Base-by-base conservation (phyloP, 768 basidiomycete genomes). In the Pleurotus pulmonarius region DNA sequence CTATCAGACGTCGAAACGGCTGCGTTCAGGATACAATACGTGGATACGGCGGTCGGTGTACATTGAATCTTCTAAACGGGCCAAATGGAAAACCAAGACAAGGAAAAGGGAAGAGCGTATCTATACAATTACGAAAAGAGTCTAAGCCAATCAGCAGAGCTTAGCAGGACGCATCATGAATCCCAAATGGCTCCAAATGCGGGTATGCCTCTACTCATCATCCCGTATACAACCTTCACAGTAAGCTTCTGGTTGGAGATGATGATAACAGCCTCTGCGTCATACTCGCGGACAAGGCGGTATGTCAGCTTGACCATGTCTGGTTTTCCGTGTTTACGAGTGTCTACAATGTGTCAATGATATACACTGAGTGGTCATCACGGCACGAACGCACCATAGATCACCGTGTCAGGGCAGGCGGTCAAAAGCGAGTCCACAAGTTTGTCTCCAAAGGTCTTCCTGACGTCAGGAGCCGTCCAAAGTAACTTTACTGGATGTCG, bases 111-210 rank as follows among this genome's bases (percentile, higher is more conserved):
- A 34, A 34, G 29, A 8, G 1, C 9, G 29, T 8, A 29, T 34
- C 29, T 34, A 34, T 34, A 34, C 4, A 34, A 34, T 34, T 34
- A 2, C 8, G 3, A 9, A 34, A 11, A 8, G 29, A 9, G 9
- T 34, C 29, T 9, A 4, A 34, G 9, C 29, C 11, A 2, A 34
- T 11, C 29, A 34, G 2, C 29, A 34, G 29, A 34, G 9, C 29
- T 34, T 9, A 34, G 29, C 29, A 9, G 29, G 9, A 9, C 9
- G 13, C 29, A 34, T 64, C 61, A 75, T 46, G 75, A 76, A 58
- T 76, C 75, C 57, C 71, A 76, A 40, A 76, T 76, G 37, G 74
- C 70, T 5, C 73, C 75, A 56, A 72, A 76, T 1, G 75, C 73
- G 1, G 75, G 69, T n/a, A 75, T 67, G 12, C 74, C 74, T 54